These are phyloP conservation scores for Lichtheimia hyalospora DNA, from an alignment of 371 early-diverging fungal genomes.

Conservation along the genomic window DNA sequence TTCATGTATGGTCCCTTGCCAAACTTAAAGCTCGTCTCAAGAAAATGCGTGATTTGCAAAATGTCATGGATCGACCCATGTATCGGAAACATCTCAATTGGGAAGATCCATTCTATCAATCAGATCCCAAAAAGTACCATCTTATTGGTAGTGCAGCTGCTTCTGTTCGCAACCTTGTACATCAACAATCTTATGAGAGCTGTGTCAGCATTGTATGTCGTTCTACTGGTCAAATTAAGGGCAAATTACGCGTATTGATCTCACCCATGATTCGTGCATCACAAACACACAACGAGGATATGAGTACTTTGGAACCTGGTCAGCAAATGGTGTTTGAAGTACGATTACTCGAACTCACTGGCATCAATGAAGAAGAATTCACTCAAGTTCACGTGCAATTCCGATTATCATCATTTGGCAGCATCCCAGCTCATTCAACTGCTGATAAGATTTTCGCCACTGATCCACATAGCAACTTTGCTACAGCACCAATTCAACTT, in stretches of 20 bases:
- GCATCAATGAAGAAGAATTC: slow-evolving; percentile 68
- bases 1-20: slow-evolving; percentile 77
- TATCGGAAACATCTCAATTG: slow-evolving; percentile 75
- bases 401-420: slow-evolving; percentile 66
- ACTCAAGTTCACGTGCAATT: slow-evolving; percentile 83
- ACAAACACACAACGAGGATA: not conserved
- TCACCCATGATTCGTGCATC: slow-evolving; percentile 47
- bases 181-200: slow-evolving; percentile 52
- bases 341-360: slow-evolving; percentile 64
- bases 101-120: slow-evolving; percentile 78
- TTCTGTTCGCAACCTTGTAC: slow-evolving; percentile 48
- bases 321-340: slow-evolving; percentile 73
- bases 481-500: slow-evolving; percentile 47
- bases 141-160: slow-evolving; percentile 65
- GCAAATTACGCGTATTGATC: slow-evolving; percentile 44
- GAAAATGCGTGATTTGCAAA: slow-evolving; percentile 78
- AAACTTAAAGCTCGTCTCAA: slow-evolving; percentile 67
- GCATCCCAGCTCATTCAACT: slow-evolving; percentile 33
- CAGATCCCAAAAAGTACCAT: slow-evolving; percentile 61
- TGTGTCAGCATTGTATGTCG: slow-evolving; percentile 57
- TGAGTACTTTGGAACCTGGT: slow-evolving; percentile 34
- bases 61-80: slow-evolving; percentile 69
- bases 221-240: slow-evolving; percentile 55
- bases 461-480: slow-evolving; percentile 62
- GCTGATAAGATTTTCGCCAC: slow-evolving; percentile 70